phyloP scores from a whole-genome alignment of 441 rosid species.

The Lepidium campestre region DNA sequence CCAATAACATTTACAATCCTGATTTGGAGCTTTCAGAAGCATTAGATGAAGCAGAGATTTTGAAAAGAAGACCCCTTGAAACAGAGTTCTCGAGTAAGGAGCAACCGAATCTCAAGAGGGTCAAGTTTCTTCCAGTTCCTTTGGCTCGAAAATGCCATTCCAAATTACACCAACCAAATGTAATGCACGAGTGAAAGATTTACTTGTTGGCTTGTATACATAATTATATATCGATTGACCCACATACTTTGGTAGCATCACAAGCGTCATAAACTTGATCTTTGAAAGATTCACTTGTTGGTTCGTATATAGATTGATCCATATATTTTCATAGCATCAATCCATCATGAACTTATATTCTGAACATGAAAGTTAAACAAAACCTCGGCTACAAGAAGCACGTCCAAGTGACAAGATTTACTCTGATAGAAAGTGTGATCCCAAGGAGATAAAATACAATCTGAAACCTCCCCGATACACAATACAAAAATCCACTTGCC shows the following conservation, averaged over 20 bases:
- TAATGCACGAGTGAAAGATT: not conserved
- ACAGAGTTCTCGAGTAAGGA: not conserved
- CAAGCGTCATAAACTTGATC: not conserved
- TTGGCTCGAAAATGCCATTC: not conserved
- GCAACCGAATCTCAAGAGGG: conserved; percentile 13
- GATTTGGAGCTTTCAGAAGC: conserved; percentile 9
- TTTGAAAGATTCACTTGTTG: not conserved
- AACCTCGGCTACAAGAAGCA: not conserved
- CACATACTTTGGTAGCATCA: not conserved
- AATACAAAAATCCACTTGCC: conserved; percentile 10
- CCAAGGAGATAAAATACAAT: conserved; percentile 13
- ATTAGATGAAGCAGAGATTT: not conserved
- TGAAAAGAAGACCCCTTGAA: conserved; percentile 1
- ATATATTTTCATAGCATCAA: not conserved
- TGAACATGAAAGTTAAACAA: conserved; percentile 7
- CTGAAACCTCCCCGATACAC: conserved; percentile 3
- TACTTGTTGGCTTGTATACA: not conserved
- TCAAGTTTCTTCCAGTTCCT: conserved; percentile 6
- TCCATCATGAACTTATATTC: not conserved
- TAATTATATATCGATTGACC: not conserved
- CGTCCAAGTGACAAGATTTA: conserved; percentile 14
- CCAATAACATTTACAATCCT: not conserved
- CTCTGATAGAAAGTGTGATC: conserved; percentile 7
- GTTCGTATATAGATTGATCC: not conserved
- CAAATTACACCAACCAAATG: not conserved